Evolutionary conservation across 2,329 filamentous ascomycete genomes (phyloP).

Genomic region (Phaeosphaeria sp.): DNA sequence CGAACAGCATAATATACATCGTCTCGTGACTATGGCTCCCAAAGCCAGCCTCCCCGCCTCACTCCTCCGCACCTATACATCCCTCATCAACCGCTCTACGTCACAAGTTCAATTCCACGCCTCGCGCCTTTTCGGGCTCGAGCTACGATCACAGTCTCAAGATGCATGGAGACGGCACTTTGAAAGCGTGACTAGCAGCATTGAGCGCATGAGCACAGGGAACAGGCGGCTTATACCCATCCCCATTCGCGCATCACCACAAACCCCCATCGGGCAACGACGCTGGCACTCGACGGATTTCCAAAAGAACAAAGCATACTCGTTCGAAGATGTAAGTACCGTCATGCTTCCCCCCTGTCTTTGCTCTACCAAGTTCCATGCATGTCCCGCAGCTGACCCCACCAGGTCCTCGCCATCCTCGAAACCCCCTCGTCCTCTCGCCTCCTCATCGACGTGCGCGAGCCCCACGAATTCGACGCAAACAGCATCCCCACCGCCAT

Average conservation of each 20-base stretch:
- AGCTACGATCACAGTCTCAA: slow-evolving; percentile 2
- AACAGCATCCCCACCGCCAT: slow-evolving; percentile 79
- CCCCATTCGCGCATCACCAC: not conserved
- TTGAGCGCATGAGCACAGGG: not conserved
- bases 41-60: slow-evolving; percentile 14
- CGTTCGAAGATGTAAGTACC: slow-evolving; percentile 46
- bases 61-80: slow-evolving; percentile 13
- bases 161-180: not conserved
- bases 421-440: slow-evolving; percentile 32
- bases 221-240: slow-evolving; percentile 1
- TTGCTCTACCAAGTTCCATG: too few species aligned
- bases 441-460: slow-evolving; percentile 68
- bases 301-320: slow-evolving; percentile 45
- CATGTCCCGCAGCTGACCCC: too few species aligned
- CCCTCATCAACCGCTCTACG: slow-evolving; percentile 10
- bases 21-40: slow-evolving; percentile 22
- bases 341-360: too few species aligned
- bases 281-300: slow-evolving; percentile 45
- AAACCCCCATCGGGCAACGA: slow-evolving; percentile 9
- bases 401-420: slow-evolving; percentile 44
- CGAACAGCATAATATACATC: not conserved
- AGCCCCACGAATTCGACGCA: slow-evolving; percentile 68
- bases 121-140: slow-evolving; percentile 11
- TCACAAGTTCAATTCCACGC: slow-evolving; percentile 13
- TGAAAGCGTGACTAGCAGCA: not conserved